Evolutionary conservation across 805 yeast genomes (phyloP).

Genomic region (Kodamaea kaohsiungensis): DNA sequence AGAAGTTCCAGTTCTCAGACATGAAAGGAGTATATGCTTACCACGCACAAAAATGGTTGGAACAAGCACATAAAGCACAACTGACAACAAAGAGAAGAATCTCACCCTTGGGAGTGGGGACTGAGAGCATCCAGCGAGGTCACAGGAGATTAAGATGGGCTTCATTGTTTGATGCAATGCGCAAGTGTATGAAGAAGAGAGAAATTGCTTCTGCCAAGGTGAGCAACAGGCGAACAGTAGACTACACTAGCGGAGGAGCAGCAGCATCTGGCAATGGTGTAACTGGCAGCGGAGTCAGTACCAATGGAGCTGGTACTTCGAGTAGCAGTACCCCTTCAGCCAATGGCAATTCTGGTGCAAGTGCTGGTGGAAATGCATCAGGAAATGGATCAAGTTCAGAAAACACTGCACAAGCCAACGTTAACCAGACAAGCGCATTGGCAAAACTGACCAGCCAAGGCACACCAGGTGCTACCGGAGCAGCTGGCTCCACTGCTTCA

Average conservation of each 20-base stretch:
- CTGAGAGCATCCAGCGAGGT: constrained; percentile 90
- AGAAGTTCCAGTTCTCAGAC: constrained; percentile 81
- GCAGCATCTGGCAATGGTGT: not conserved
- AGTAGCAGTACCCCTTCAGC: not conserved
- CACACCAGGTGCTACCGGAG: not conserved
- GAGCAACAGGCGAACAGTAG: constrained; percentile 7
- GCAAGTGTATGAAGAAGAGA: constrained; percentile 85
- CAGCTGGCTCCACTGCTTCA: not conserved
- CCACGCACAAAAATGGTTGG: constrained; percentile 88
- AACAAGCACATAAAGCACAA: constrained; percentile 86
- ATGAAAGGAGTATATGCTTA: constrained; percentile 85
- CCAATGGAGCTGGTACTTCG: not conserved
- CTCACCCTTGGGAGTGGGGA: constrained; percentile 90
- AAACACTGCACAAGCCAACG: not conserved
- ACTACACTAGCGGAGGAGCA: not conserved
- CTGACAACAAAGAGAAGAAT: constrained; percentile 85
- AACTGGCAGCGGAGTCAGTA: not conserved
- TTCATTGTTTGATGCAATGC: constrained; percentile 92
- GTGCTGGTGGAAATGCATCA: not conserved
- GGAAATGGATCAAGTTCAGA: not conserved
- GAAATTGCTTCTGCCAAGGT: constrained; percentile 55
- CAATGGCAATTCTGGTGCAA: not conserved
- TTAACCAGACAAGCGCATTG: not conserved
- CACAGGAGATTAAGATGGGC: constrained; percentile 93
- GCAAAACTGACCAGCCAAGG: not conserved